A percentile compares a stretch with the other conserved stretches of the same genome.
Evolutionary conservation across 495 filamentous ascomycete species (phyloP).

Genomic region (Xylaria bambusicola): DNA sequence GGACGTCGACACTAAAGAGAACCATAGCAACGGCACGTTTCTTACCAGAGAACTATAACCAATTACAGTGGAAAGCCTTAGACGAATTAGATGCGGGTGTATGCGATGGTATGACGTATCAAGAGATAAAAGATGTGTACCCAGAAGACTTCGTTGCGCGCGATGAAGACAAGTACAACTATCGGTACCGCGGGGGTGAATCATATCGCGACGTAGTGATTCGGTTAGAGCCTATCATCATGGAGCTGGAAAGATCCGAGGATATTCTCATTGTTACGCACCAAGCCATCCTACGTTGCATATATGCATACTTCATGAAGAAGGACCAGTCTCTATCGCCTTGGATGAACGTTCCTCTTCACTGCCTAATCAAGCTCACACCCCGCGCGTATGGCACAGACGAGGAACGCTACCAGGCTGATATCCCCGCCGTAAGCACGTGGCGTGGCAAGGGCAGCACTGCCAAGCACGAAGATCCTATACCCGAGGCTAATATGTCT

Average conservation of each 20-base stretch:
- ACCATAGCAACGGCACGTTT: conserved; percentile 89
- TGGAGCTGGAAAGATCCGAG: conserved; percentile 94
- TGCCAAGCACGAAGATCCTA: conserved; percentile 66
- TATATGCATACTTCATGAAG: conserved; percentile 99
- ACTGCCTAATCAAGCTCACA: conserved; percentile 94
- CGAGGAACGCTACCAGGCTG: conserved; percentile 80
- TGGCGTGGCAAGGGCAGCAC: conserved; percentile 90
- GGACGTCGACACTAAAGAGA: conserved; percentile 92
- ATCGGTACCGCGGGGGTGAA: conserved; percentile 95
- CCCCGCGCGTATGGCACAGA: conserved; percentile 92
- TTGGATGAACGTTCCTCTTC: conserved; percentile 92
- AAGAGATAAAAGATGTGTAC: conserved; percentile 85
- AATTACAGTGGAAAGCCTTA: conserved; percentile 96
- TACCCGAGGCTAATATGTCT: conserved; percentile 35
- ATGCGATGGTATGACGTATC: conserved; percentile 92
- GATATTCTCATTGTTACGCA: conserved; percentile 98
- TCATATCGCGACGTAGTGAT: conserved; percentile 98
- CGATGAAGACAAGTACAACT: conserved; percentile 98
- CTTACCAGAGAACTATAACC: conserved; percentile 75
- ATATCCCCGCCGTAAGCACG: conserved; percentile 92
- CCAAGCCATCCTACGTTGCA: conserved; percentile 93
- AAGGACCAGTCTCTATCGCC: conserved; percentile 86
- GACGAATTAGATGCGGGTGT: conserved; percentile 97
- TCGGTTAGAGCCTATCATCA: conserved; percentile 96
- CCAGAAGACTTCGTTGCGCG: conserved; percentile 93